A percentile compares a stretch with the other conserved stretches of the same genome.
phyloP scores from a whole-genome alignment of 805 yeast species.

The Kazachstania taianensis region DNA sequence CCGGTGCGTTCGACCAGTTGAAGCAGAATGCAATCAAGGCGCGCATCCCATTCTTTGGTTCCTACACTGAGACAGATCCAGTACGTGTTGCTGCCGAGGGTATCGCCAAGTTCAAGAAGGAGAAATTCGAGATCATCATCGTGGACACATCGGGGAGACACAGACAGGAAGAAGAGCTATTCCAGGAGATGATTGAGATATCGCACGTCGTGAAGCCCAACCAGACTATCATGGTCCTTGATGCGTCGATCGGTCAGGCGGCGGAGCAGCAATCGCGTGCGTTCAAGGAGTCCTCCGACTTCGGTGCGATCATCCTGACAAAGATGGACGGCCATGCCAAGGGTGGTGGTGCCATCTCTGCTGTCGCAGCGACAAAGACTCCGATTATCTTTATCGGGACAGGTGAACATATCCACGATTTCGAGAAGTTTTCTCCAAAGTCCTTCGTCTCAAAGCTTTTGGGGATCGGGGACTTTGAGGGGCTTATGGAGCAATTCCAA shows the following conservation, averaged over 20 bases:
- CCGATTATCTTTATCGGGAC: slow-evolving; percentile 96
- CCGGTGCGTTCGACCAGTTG: slow-evolving; percentile 98
- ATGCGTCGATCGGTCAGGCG: slow-evolving; percentile 96
- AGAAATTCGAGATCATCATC: slow-evolving; percentile 83
- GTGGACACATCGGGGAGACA: slow-evolving; percentile 98
- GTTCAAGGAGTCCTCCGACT: slow-evolving; percentile 83
- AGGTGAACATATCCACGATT: slow-evolving; percentile 91
- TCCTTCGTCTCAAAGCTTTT: slow-evolving; percentile 83
- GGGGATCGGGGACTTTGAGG: slow-evolving; percentile 93
- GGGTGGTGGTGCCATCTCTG: slow-evolving; percentile 99
- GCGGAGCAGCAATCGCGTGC: slow-evolving; percentile 93
- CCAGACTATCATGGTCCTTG: slow-evolving; percentile 95
- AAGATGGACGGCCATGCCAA: slow-evolving; percentile 98
- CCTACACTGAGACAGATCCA: slow-evolving; percentile 92
- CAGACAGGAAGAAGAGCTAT: slow-evolving; percentile 84
- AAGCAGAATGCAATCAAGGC: slow-evolving; percentile 97
- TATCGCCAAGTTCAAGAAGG: slow-evolving; percentile 82
- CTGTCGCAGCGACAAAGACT: slow-evolving; percentile 93
- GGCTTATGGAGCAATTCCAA: slow-evolving; percentile 88
- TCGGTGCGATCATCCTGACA: slow-evolving; percentile 90
- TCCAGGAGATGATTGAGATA: slow-evolving; percentile 91
- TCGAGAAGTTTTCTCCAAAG: slow-evolving; percentile 83
- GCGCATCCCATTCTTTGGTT: slow-evolving; percentile 86
- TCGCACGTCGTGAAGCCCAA: slow-evolving; percentile 82
- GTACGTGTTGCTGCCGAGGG: slow-evolving; percentile 87